phyloP scores from a whole-genome alignment of 352 stramenopile genomes.

The Globisporangium ultimum region DNA sequence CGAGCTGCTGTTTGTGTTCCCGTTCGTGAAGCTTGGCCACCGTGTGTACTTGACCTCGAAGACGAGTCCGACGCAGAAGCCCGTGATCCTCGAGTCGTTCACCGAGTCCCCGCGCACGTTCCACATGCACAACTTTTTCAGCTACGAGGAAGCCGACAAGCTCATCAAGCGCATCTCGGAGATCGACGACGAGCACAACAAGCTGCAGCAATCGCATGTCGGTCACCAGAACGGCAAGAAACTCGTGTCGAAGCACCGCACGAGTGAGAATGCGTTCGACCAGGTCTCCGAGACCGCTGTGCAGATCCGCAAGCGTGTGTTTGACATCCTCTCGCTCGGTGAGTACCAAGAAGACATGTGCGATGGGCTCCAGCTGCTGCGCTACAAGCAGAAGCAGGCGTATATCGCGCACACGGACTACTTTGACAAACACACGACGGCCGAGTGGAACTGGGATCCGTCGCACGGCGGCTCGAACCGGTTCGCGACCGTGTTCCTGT shows the following conservation, averaged over 20 bases:
- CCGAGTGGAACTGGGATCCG: slow-evolving; percentile 76
- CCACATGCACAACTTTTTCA: slow-evolving; percentile 88
- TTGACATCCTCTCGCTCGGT: slow-evolving; percentile 89
- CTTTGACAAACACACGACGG: slow-evolving; percentile 62
- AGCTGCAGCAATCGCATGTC: slow-evolving; percentile 80
- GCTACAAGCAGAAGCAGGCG: slow-evolving; percentile 94
- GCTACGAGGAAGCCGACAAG: slow-evolving; percentile 66
- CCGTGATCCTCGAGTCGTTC: slow-evolving; percentile 72
- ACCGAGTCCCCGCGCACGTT: slow-evolving; percentile 84
- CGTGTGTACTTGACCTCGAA: slow-evolving; percentile 50
- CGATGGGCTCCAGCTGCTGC: slow-evolving; percentile 94
- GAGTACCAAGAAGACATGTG: slow-evolving; percentile 89
- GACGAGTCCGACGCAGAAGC: slow-evolving; percentile 51
- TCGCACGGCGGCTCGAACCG: slow-evolving; percentile 71
- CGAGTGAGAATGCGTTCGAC: slow-evolving; percentile 89
- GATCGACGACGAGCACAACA: slow-evolving; percentile 80
- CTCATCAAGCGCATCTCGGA: slow-evolving; percentile 77
- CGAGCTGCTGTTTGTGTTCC: slow-evolving; percentile 70
- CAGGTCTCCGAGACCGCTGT: slow-evolving; percentile 69
- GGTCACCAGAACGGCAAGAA: slow-evolving; percentile 73
- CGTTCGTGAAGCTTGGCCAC: slow-evolving; percentile 79
- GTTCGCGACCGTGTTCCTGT: slow-evolving; percentile 82
- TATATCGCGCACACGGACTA: slow-evolving; percentile 95
- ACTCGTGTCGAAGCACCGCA: slow-evolving; percentile 64
- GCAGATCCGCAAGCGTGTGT: slow-evolving; percentile 80